phyloP scores from a whole-genome alignment of 495 filamentous ascomycete species.

The Cercophora scortea region DNA sequence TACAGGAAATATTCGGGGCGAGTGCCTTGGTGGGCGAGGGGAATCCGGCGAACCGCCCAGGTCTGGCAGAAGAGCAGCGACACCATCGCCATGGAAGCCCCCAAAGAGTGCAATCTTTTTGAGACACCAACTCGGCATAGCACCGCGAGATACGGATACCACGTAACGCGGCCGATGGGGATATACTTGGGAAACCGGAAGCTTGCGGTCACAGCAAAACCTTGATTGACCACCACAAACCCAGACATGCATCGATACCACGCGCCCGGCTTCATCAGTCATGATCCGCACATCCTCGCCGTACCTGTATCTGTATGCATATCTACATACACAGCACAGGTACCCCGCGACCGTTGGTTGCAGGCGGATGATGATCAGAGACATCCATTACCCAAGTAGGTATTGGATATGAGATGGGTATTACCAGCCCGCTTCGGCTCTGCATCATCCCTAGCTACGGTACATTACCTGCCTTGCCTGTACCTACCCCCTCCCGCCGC shows the following conservation, averaged over 20 bases:
- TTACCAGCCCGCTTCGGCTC: background rate
- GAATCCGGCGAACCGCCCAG: no score
- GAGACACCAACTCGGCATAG: no score
- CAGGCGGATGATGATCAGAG: conserved; percentile 1
- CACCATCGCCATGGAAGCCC: no score
- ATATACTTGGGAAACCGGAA: background rate
- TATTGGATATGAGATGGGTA: background rate
- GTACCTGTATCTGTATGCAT: background rate
- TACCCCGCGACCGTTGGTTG: background rate
- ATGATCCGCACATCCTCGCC: background rate
- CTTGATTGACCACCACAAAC: background rate
- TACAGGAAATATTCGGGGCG: no score
- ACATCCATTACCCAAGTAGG: background rate
- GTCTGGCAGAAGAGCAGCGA: no score
- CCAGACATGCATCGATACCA: background rate
- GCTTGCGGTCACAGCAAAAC: background rate
- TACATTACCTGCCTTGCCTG: no score
- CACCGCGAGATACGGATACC: no score
- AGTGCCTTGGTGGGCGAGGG: no score
- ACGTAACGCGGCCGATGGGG: background rate
- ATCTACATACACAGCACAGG: no score
- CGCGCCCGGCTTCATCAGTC: background rate
- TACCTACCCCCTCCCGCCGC: no score
- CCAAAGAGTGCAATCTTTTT: no score
- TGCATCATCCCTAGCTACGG: background rate